phyloP scores from a whole-genome alignment of 1,284 basidiomycete genomes.

The Megacollybia platyphylla region DNA sequence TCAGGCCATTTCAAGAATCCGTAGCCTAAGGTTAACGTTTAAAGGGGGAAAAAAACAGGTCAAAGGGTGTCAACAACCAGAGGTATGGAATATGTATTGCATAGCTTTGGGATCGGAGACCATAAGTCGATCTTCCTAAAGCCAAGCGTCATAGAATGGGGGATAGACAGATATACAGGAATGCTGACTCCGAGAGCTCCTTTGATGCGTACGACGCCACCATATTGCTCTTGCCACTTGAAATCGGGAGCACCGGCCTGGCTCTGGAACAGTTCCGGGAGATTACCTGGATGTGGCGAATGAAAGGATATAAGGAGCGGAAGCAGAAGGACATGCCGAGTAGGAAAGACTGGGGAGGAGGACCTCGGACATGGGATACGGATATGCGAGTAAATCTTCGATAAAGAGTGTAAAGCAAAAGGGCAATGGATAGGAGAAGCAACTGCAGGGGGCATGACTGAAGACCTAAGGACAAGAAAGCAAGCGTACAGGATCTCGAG shows the following conservation, averaged over 20 bases:
- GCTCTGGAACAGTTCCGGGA: constrained; percentile 35
- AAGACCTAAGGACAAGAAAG: neutral
- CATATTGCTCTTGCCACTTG: constrained; percentile 33
- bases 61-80: constrained; percentile 14
- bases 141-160: neutral
- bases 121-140: constrained; percentile 23
- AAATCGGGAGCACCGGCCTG: constrained; percentile 37
- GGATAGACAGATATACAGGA: neutral
- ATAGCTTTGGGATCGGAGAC: constrained; percentile 33
- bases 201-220: constrained; percentile 35
- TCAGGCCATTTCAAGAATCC: constrained; percentile 29
- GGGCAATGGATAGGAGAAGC: neutral
- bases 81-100: constrained; percentile 33
- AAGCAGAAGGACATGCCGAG: constrained; percentile 17
- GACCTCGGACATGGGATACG: constrained; percentile 25
- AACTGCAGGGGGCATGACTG: neutral
- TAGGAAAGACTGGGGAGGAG: constrained; percentile 24
- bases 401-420: constrained; percentile 14
- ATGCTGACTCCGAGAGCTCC: constrained; percentile 31
- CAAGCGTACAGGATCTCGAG: no score
- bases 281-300: constrained; percentile 23
- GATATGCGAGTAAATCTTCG: constrained; percentile 21
- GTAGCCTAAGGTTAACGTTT: constrained; percentile 18
- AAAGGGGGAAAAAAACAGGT: constrained; percentile 1
- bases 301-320: neutral